Conservation (phyloP, 1,284 basidiomycete genomes). For the Megacollybia platyphylla region DNA sequence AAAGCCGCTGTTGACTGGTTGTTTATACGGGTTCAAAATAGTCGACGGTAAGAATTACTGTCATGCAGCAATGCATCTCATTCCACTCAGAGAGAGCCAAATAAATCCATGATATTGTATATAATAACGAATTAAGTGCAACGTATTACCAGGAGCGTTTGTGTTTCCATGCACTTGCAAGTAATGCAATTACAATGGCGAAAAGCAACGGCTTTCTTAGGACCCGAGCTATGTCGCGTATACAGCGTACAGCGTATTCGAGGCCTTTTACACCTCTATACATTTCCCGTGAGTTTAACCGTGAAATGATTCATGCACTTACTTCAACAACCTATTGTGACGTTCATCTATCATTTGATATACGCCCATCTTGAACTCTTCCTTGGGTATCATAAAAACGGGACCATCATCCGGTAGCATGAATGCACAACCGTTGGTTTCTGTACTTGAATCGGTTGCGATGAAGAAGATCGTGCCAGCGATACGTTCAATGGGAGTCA, state of each 20-base stretch:
- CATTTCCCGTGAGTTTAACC: not conserved
- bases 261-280: not conserved
- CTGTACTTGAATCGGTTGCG: slow-evolving; percentile 17
- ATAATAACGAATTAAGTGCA: not conserved
- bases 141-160: not conserved
- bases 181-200: not conserved
- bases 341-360: slow-evolving; percentile 16
- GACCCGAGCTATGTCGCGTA: not conserved
- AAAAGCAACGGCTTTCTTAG: not conserved
- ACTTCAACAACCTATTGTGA: slow-evolving; percentile 10
- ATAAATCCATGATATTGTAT: not conserved
- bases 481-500: slow-evolving; percentile 16
- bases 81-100: not conserved
- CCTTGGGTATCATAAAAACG: slow-evolving; percentile 14
- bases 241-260: not conserved
- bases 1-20: slow-evolving; percentile 88
- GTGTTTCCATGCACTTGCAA: not conserved
- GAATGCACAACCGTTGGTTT: slow-evolving; percentile 16
- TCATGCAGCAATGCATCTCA: not conserved
- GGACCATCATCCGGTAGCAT: slow-evolving; percentile 18
- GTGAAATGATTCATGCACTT: slow-evolving; percentile 1
- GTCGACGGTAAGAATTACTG: slow-evolving; percentile 32
- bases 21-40: slow-evolving; percentile 86
- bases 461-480: slow-evolving; percentile 19
- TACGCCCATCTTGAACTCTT: slow-evolving; percentile 16